Evolutionary conservation across 345 rosid genomes (phyloP).

Genomic region (Pistacia atlantica): DNA sequence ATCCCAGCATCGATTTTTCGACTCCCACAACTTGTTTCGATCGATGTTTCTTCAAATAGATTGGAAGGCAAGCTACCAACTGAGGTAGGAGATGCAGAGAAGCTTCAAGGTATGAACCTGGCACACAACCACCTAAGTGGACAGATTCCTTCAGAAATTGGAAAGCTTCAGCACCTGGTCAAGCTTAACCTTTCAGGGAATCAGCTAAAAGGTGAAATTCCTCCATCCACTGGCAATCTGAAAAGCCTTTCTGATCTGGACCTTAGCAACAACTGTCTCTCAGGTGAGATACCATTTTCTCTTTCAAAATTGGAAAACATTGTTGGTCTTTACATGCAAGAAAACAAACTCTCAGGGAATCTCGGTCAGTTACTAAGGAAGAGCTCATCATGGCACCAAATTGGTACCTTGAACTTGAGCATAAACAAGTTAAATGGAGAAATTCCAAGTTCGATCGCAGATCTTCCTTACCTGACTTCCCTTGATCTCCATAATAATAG

Average conservation of each 20-base stretch:
- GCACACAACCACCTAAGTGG: constrained; percentile 8
- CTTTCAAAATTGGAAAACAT: constrained; percentile 15
- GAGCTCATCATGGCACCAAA: constrained; percentile 10
- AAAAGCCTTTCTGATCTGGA: constrained; percentile 18
- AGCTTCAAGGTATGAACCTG: constrained; percentile 21
- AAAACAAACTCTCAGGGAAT: constrained; percentile 11
- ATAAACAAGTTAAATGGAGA: constrained; percentile 15
- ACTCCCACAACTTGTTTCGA: constrained; percentile 7
- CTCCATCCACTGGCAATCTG: constrained; percentile 7
- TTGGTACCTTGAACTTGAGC: constrained; percentile 19
- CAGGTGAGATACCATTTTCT: constrained; percentile 13
- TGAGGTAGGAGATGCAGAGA: constrained; percentile 17
- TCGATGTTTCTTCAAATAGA: constrained; percentile 16
- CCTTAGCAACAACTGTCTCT: constrained; percentile 13
- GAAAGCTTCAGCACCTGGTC: constrained; percentile 14
- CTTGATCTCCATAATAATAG: constrained; percentile 13
- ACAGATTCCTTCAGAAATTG: constrained; percentile 20
- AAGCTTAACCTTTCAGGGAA: constrained; percentile 21
- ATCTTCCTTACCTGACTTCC: constrained; percentile 17
- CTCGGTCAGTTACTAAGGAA: constrained; percentile 3
- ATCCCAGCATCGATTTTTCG: constrained; percentile 16
- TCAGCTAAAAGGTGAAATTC: constrained; percentile 16
- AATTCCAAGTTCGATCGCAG: constrained; percentile 13
- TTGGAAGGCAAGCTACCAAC: constrained; percentile 17
- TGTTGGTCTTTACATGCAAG: constrained; percentile 16